A percentile compares a stretch with the other conserved stretches of the same genome.
These are phyloP conservation scores for Calonectria crousiana DNA, from an alignment of 2,329 filamentous ascomycete species.

Conservation along the genomic window DNA sequence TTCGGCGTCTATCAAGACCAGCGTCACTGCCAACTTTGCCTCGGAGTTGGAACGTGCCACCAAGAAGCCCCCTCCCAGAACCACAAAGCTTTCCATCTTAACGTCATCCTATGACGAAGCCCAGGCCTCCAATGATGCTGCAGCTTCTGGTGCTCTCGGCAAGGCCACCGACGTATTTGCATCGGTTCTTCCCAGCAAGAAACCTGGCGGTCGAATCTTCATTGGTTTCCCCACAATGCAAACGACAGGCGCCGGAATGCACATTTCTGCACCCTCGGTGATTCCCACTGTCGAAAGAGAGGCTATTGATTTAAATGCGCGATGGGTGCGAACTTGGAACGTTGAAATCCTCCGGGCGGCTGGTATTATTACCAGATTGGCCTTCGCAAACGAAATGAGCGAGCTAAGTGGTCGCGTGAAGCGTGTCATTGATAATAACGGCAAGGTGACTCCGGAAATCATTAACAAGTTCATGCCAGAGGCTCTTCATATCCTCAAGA, in stretches of 20 bases:
- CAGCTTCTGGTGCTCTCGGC: slow-evolving; percentile 58
- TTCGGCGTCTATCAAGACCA: slow-evolving; percentile 84
- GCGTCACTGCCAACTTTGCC: slow-evolving; percentile 78
- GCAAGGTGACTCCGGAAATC: slow-evolving; percentile 71
- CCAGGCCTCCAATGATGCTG: slow-evolving; percentile 70
- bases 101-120: slow-evolving; percentile 92
- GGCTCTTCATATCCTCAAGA: slow-evolving; percentile 85
- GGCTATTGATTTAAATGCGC: slow-evolving; percentile 94
- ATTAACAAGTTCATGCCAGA: slow-evolving; percentile 79
- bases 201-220: slow-evolving; percentile 86
- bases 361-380: slow-evolving; percentile 89
- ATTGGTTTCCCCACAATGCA: slow-evolving; percentile 98
- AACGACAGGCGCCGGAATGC: slow-evolving; percentile 92
- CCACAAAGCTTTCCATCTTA: slow-evolving; percentile 86
- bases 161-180: slow-evolving; percentile 85
- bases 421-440: slow-evolving; percentile 57
- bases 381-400: slow-evolving; percentile 89
- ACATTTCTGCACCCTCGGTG: slow-evolving; percentile 94
- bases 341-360: slow-evolving; percentile 91
- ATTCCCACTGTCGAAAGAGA: slow-evolving; percentile 98
- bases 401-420: slow-evolving; percentile 75
- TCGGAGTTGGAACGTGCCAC: slow-evolving; percentile 93
- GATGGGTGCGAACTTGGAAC: slow-evolving; percentile 96
- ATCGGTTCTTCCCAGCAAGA: slow-evolving; percentile 89
- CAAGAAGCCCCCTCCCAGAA: slow-evolving; percentile 94